phyloP scores from a whole-genome alignment of 805 yeast genomes.

The Isabelozyma rhagii region DNA sequence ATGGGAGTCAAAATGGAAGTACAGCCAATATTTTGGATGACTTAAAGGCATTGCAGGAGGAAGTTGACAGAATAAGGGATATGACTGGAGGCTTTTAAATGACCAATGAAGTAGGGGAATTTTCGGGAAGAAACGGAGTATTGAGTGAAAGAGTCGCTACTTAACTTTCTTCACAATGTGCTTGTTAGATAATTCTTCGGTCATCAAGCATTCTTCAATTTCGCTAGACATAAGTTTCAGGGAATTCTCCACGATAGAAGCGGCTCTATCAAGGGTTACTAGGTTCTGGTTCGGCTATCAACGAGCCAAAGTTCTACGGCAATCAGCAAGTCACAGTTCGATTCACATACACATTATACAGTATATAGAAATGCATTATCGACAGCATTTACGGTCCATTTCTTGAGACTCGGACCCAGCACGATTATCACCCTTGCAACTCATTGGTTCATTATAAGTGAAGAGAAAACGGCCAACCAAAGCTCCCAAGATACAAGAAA shows the following conservation, averaged over 20 bases:
- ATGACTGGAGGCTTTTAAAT: slow-evolving; percentile 43
- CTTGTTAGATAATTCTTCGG: too few relatives aligned
- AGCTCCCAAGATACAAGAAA: slow-evolving; percentile 62
- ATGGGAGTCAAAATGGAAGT: slow-evolving; percentile 20
- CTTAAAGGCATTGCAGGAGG: slow-evolving; percentile 63
- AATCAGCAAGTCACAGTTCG: too few relatives aligned
- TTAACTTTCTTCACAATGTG: too few relatives aligned
- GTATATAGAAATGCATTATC: slow-evolving; percentile 3
- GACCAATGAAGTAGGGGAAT: too few relatives aligned
- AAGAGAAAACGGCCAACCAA: slow-evolving; percentile 55
- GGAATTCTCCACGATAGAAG: too few relatives aligned
- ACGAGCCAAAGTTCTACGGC: too few relatives aligned
- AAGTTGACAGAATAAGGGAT: slow-evolving; percentile 56
- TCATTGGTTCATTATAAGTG: slow-evolving; percentile 41
- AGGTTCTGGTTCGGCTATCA: too few relatives aligned
- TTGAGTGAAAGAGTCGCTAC: too few relatives aligned
- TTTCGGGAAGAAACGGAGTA: too few relatives aligned
- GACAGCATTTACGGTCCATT: slow-evolving; percentile 22
- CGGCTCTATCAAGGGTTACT: too few relatives aligned
- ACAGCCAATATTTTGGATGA: slow-evolving; percentile 60
- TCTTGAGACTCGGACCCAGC: slow-evolving; percentile 4
- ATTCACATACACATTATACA: background rate
- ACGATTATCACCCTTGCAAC: slow-evolving; percentile 7
- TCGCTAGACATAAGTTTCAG: too few relatives aligned
- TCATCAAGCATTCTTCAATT: too few relatives aligned